Percentiles rank a stretch among this genome's conserved stretches.
Conservation (phyloP, 208 protist species). For the Crithidia acanthocephali region DNA sequence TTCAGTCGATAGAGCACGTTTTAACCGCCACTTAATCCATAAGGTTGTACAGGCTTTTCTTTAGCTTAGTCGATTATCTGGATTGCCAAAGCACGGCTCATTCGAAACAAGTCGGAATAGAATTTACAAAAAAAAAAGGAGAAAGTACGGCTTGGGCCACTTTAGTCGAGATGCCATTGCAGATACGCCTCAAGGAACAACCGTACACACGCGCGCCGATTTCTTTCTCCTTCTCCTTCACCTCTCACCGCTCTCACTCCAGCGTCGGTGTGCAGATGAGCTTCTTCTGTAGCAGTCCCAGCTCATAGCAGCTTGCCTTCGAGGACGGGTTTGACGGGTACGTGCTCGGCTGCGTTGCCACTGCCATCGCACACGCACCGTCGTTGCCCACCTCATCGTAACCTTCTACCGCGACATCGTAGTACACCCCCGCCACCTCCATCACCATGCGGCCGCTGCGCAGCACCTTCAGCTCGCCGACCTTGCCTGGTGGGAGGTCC, state of each 20-base stretch:
- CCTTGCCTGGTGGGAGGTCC: conserved; percentile 67
- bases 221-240: background rate
- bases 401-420: conserved; percentile 70
- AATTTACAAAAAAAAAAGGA: too few relatives aligned
- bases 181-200: too few relatives aligned
- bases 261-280: conserved; percentile 81
- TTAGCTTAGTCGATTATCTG: too few relatives aligned
- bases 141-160: too few relatives aligned
- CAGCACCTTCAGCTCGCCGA: conserved; percentile 82
- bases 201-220: too few relatives aligned
- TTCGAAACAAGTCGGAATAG: too few relatives aligned
- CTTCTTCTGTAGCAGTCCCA: conserved; percentile 76
- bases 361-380: conserved; percentile 49
- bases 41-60: too few relatives aligned
- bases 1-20: too few relatives aligned
- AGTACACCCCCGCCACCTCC: conserved; percentile 75
- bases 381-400: conserved; percentile 40
- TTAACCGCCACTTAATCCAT: too few relatives aligned
- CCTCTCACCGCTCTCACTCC: conserved; percentile 9
- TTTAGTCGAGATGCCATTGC: too few relatives aligned
- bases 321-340: conserved; percentile 37
- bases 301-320: conserved; percentile 64
- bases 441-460: conserved; percentile 83
- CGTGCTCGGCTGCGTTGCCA: conserved; percentile 48
- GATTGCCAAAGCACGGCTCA: too few relatives aligned